Percentiles rank a stretch among this genome's conserved stretches.
Evolutionary conservation across 345 rosid species (phyloP).

Genomic region (Citrus unshiu): DNA sequence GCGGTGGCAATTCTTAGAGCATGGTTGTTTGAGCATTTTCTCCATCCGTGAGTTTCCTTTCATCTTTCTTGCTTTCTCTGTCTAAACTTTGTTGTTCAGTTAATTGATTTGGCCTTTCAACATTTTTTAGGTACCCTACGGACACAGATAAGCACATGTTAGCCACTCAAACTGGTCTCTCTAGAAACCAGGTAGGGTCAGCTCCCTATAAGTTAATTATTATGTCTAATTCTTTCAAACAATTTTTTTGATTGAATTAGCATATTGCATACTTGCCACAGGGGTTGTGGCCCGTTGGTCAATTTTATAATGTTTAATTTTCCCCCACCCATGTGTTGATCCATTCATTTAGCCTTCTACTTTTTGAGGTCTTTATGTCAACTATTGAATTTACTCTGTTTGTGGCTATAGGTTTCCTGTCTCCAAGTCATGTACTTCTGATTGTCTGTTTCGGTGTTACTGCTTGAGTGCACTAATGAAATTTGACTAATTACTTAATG

Average conservation of each 20-base stretch:
- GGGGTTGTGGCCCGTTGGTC: background rate
- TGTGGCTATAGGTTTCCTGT: background rate
- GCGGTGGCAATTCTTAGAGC: constrained; percentile 54
- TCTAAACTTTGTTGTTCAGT: background rate
- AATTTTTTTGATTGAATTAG: constrained; percentile 13
- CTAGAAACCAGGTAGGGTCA: constrained; percentile 55
- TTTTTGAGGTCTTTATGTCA: background rate
- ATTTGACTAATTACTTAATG: background rate
- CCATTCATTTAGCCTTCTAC: background rate
- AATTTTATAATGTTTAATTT: background rate
- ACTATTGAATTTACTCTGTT: background rate
- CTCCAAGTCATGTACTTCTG: background rate
- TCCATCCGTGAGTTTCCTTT: constrained; percentile 54
- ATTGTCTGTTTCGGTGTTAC: background rate
- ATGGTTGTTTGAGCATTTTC: constrained; percentile 76
- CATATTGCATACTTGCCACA: background rate
- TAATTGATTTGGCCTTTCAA: constrained; percentile 1
- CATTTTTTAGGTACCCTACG: constrained; percentile 48
- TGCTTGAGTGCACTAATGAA: background rate
- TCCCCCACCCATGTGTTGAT: background rate
- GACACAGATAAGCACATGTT: constrained; percentile 62
- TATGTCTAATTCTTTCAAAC: background rate
- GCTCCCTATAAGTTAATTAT: background rate
- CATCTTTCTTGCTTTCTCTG: background rate
- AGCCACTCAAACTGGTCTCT: constrained; percentile 56